Conservation (phyloP, 371 early-diverging fungal species). For the Lichtheimia ornata region DNA sequence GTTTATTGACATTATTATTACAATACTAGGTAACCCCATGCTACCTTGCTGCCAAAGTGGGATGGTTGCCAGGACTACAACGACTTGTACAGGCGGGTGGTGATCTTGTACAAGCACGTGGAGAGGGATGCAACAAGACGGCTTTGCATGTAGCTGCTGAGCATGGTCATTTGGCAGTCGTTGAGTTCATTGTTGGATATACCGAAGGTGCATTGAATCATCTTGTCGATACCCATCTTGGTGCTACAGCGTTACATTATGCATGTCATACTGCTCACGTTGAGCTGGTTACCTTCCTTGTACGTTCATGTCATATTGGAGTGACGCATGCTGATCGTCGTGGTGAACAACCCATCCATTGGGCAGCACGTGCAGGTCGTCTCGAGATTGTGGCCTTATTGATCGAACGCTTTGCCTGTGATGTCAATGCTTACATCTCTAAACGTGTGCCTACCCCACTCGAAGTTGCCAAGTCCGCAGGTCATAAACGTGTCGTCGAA, state of each 20-base stretch:
- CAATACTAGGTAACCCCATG: constrained; percentile 38
- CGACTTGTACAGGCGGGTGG: constrained; percentile 45
- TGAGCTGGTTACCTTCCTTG: constrained; percentile 35
- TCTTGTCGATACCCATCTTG: constrained; percentile 32
- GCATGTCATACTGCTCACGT: constrained; percentile 45
- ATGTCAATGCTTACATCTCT: constrained; percentile 41
- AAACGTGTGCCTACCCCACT: constrained; percentile 41
- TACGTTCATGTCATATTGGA: constrained; percentile 34
- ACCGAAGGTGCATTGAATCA: constrained; percentile 43
- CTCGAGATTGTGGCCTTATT: constrained; percentile 41
- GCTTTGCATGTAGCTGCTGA: constrained; percentile 46
- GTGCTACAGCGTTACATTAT: constrained; percentile 48
- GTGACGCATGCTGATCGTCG: constrained; percentile 32
- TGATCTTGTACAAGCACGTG: constrained; percentile 41
- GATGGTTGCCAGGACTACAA: constrained; percentile 44
- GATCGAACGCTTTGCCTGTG: constrained; percentile 43
- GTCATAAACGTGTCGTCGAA: constrained; percentile 41
- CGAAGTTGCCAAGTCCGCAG: constrained; percentile 41
- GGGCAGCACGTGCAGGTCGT: constrained; percentile 45
- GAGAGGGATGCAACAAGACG: constrained; percentile 41
- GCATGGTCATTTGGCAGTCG: constrained; percentile 36
- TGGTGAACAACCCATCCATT: constrained; percentile 43
- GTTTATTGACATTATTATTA: neutral
- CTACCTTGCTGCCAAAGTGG: constrained; percentile 45
- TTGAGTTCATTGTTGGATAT: constrained; percentile 38